These are phyloP conservation scores for Gnomoniopsis sp. DNA, from an alignment of 2,329 filamentous ascomycete genomes.

Conservation along the genomic window DNA sequence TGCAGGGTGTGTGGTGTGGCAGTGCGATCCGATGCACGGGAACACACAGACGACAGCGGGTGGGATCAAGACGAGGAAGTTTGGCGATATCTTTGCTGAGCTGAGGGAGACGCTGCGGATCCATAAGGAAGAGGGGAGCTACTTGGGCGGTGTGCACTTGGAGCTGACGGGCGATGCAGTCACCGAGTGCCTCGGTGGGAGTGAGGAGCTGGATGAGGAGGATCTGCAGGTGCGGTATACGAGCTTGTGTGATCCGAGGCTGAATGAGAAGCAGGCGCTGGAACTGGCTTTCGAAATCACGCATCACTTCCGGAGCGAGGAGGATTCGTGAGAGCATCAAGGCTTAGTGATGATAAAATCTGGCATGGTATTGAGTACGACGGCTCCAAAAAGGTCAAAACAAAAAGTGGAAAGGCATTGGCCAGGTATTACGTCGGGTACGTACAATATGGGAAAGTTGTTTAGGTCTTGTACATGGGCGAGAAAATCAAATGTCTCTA, in stretches of 20 bases:
- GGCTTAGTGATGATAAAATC: neutral
- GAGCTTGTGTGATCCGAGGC: conserved; percentile 88
- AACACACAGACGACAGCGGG: conserved; percentile 66
- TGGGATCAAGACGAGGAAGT: conserved; percentile 89
- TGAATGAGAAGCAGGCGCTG: conserved; percentile 97
- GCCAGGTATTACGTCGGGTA: too few species aligned
- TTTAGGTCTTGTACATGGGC: neutral
- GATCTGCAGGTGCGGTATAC: conserved; percentile 90
- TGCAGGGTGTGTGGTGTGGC: conserved; percentile 74
- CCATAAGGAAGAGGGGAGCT: conserved; percentile 78
- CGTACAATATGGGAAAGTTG: neutral
- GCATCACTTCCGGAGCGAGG: conserved; percentile 61
- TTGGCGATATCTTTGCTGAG: conserved; percentile 86
- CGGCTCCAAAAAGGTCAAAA: too few species aligned
- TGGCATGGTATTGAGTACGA: neutral
- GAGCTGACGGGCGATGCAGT: conserved; percentile 95
- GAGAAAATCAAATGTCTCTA: neutral
- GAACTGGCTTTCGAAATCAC: conserved; percentile 93
- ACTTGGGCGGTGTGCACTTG: conserved; percentile 89
- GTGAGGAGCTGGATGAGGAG: conserved; percentile 80
- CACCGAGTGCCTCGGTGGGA: conserved; percentile 92
- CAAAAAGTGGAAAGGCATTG: neutral
- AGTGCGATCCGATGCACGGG: conserved; percentile 99
- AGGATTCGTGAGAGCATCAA: conserved; percentile 13
- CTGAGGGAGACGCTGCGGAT: conserved; percentile 79